phyloP scores from a whole-genome alignment of 345 rosid species.

The Euphorbia peplus region DNA sequence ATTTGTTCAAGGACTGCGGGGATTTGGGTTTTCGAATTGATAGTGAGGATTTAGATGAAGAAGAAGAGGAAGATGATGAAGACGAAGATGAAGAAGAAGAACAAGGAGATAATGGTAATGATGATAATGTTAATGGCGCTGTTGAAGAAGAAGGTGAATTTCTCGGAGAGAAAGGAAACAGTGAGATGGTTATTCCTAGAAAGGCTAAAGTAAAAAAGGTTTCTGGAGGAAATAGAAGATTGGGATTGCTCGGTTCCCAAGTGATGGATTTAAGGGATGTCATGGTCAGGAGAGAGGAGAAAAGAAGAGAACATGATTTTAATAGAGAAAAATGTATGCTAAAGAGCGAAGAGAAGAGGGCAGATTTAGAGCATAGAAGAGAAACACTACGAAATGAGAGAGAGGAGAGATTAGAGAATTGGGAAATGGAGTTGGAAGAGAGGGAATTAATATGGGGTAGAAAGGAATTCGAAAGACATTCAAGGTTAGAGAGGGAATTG shows the following conservation, averaged over 20 bases:
- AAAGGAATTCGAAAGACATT: conserved; percentile 43
- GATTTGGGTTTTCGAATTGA: conserved; percentile 51
- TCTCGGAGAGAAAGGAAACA: conserved; percentile 30
- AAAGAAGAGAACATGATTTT: conserved; percentile 54
- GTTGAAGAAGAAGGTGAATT: conserved; percentile 36
- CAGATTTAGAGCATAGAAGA: conserved; percentile 40
- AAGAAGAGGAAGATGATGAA: conserved; percentile 45
- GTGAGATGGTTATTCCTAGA: conserved; percentile 24
- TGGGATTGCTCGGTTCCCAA: conserved; percentile 48
- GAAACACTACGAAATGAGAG: conserved; percentile 31
- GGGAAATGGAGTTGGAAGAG: conserved; percentile 54
- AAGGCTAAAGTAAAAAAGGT: conserved; percentile 34
- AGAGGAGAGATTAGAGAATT: conserved; percentile 40
- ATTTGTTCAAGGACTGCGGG: conserved; percentile 34
- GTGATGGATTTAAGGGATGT: conserved; percentile 51
- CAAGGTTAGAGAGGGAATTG: conserved; percentile 47
- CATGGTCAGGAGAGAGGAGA: conserved; percentile 53
- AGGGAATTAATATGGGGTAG: conserved; percentile 46
- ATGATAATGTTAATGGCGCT: conserved; percentile 15
- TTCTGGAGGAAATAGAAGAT: conserved; percentile 30
- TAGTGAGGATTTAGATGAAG: conserved; percentile 52
- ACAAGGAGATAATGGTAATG: conserved; percentile 34
- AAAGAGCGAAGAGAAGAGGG: conserved; percentile 42
- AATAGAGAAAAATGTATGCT: conserved; percentile 36
- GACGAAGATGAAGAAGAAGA: conserved; percentile 31